These are phyloP conservation scores for Massarina eburnea DNA, from an alignment of 2,329 filamentous ascomycete species.

Conservation along the genomic window DNA sequence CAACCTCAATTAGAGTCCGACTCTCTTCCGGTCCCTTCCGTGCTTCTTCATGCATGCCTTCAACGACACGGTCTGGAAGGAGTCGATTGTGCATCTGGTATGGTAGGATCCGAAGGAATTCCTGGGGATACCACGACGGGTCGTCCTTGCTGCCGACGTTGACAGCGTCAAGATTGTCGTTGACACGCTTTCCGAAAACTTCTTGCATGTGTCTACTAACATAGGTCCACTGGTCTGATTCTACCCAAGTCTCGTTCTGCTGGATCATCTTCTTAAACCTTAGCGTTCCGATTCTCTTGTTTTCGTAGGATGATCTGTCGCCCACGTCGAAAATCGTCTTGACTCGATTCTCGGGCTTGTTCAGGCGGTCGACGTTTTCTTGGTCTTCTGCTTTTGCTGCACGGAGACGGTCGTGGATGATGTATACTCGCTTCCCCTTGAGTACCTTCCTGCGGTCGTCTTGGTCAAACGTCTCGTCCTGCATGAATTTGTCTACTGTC, in stretches of 20 bases:
- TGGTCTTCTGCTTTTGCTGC: too few relatives aligned
- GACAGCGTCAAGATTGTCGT: not conserved
- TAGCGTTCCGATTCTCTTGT: too few relatives aligned
- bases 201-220: too few relatives aligned
- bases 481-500: conserved; percentile 1
- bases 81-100: conserved; percentile 19
- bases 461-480: not conserved
- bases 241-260: too few relatives aligned
- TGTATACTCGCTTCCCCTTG: not conserved
- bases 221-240: too few relatives aligned
- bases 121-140: conserved; percentile 11
- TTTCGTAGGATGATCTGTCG: too few relatives aligned
- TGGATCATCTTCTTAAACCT: too few relatives aligned
- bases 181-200: too few relatives aligned
- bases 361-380: too few relatives aligned
- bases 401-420: too few relatives aligned
- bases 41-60: conserved; percentile 17
- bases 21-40: conserved; percentile 7
- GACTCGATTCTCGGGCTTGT: too few relatives aligned
- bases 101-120: conserved; percentile 11
- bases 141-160: not conserved
- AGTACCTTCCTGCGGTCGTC: not conserved
- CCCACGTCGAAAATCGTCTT: too few relatives aligned
- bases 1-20: conserved; percentile 17
- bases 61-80: conserved; percentile 16